Evolutionary conservation across 2,329 filamentous ascomycete genomes (phyloP), one percentile per base, ranked within the genome.

Genomic region (Cadophora luteo-olivacea): DNA sequence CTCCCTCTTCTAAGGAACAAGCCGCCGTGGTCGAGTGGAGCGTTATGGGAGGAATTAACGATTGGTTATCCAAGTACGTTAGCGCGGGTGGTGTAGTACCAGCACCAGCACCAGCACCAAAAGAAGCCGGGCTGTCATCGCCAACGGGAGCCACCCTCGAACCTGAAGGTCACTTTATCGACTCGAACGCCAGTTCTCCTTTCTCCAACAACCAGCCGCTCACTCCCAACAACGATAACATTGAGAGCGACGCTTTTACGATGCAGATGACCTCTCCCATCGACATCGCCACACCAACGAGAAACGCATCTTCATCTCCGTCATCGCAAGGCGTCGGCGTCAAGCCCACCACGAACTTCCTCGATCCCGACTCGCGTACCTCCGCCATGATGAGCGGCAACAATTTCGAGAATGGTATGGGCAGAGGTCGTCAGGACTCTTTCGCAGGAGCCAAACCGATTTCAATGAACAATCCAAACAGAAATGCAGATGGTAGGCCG

Each of bases 381-480:
- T 77, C 84, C 65, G 89, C 89, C 85, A 88, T 88, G 73, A 86
- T 87, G 73, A 76, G 72, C 57, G 86, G 86, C 74, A 83, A 85
- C 66, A 81, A 83, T 71, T 84, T 88, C 76, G 87, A 90, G 80
- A 83, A 84, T 68, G 79, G 79, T 78, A 82, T 87, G 81, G 82
- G 84, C 79, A 72, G 75, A 61, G 72, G 73, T 78, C 85, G 87
- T 73, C 86, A 89, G 78, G 87, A 90, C 81, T 90, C 88, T 65
- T 90, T 90, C 78, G 85, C 86, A 68, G 86, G 87, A 61, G 86
- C 88, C 25, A 90, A 89, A 79, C 88, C 89, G 73, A 91, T 91
- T 72, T 89, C 87, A 69, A 87, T 90, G 83, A 85, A 76, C 68
- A 90, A 89, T 75, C 84, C 87, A 63, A 89, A 89, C 77, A 85